Percentiles rank a stretch among this genome's conserved stretches.
phyloP scores from a whole-genome alignment of 1,284 basidiomycete species.

The Tylopilus sp. region DNA sequence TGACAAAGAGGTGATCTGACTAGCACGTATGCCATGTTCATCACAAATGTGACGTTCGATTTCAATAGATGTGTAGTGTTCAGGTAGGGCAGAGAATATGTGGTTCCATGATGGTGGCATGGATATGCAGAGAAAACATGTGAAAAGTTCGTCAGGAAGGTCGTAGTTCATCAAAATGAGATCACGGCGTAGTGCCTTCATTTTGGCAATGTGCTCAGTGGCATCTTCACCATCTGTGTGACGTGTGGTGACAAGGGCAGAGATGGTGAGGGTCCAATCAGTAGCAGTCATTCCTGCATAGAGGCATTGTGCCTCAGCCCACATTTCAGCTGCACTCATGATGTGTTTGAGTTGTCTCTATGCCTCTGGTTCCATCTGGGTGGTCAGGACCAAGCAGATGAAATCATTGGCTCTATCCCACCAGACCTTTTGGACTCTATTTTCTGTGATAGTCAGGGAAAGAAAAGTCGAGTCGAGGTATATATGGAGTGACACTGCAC shows the following conservation, averaged over 20 bases:
- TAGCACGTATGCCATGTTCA: neutral
- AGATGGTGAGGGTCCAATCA: no score
- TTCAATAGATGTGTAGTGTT: slow-evolving; percentile 1
- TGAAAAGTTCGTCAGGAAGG: neutral
- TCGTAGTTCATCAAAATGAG: neutral
- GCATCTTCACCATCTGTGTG: neutral
- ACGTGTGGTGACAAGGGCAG: neutral
- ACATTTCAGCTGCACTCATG: neutral
- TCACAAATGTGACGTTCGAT: slow-evolving; percentile 2
- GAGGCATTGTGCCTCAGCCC: neutral
- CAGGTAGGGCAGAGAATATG: slow-evolving; percentile 1
- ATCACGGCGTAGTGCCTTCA: neutral
- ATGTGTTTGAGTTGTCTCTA: no score
- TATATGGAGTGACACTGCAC: no score
- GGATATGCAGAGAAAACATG: slow-evolving; percentile 10
- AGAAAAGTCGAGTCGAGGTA: no score
- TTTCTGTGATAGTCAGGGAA: no score
- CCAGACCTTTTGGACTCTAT: no score
- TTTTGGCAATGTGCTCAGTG: neutral
- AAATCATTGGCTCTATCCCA: neutral
- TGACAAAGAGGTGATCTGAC: neutral
- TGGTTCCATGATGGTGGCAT: slow-evolving; percentile 10
- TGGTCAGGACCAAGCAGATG: neutral
- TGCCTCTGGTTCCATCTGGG: neutral
- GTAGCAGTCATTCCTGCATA: no score